Percentiles rank a stretch among this genome's conserved stretches.
phyloP scores from a whole-genome alignment of 345 rosid genomes.

The Abelmoschus esculentus region DNA sequence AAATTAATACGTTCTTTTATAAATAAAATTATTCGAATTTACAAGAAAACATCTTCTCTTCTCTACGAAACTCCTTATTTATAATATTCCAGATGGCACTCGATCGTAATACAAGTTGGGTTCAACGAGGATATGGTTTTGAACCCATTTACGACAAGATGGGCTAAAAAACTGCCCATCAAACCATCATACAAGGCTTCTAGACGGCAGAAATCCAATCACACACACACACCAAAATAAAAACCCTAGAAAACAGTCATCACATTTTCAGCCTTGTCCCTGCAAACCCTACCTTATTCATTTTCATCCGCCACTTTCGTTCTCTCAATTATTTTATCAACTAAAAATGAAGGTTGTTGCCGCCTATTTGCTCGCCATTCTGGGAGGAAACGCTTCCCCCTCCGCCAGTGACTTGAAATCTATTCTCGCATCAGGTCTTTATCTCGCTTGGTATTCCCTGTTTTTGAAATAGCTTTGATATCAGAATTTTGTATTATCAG shows the following conservation, averaged over 20 bases:
- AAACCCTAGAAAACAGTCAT: not conserved
- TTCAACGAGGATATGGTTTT: too few species aligned
- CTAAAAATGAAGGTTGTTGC: slow-evolving; percentile 66
- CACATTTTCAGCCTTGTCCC: not conserved
- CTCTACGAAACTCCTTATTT: too few species aligned
- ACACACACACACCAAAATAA: not conserved
- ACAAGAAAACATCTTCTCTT: too few species aligned
- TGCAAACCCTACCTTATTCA: not conserved
- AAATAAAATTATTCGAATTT: too few species aligned
- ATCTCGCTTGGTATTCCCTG: not conserved
- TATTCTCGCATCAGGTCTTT: slow-evolving; percentile 60
- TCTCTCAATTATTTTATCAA: not conserved
- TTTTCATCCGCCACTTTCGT: not conserved
- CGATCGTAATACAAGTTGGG: too few species aligned
- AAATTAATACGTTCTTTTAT: too few species aligned
- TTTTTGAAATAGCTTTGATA: not conserved
- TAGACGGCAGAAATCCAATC: not conserved
- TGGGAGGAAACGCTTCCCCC: slow-evolving; percentile 63
- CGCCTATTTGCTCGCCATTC: slow-evolving; percentile 58
- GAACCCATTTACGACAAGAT: too few species aligned
- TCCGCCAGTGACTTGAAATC: slow-evolving; percentile 41
- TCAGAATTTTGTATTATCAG: not conserved
- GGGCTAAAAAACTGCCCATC: too few species aligned
- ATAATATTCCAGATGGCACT: too few species aligned
- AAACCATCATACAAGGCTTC: too few species aligned